Evolutionary conservation across 2,329 filamentous ascomycete species (phyloP), one percentile per base, ranked within the genome.

Genomic region (Fusarium proliferatum): DNA sequence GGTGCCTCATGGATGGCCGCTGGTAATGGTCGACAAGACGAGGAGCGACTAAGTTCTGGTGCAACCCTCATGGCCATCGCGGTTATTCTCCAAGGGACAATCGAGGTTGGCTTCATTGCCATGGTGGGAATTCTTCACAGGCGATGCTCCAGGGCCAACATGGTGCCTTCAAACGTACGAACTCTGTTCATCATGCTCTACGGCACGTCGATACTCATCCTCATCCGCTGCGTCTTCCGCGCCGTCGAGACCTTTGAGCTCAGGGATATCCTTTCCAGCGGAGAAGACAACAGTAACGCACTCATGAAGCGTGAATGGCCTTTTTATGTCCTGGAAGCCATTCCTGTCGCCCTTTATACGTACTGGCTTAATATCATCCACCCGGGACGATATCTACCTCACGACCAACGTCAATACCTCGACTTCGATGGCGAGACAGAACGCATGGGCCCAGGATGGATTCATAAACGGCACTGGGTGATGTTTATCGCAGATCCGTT

Each of bases 21-120:
- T 13, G 76, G 67, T 1, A 73, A 74, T 23, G 76, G 76, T 3
- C 63, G 52, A 23, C 82, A 87, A 41, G 89, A 91, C 71, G 85
- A 85, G 61, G 88, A 88, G 1, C 79, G 85, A 9, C 90, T 91
- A 66, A 81, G 83, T 4, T 82, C 83, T 0, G 90, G 90, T 1
- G 90, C 91, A 67, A 83, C 86, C 0, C 78, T 91, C 2, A 83
- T 92, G 53, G 85, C 78, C 0, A 84, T 86, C 28, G 86, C 87
- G 33, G 85, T 91, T 16, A 76, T 82, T 1, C 67, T 89, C 16
- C 76, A 78, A 48, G 76, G 48, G 1, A 34, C 66, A 9, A 71
- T 78, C 10, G 76, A 78, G 33, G 12, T 76, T 33, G 76, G 45
- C 21, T 78, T 78, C 21, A 78, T 78, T 17, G 38, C 34, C 34